phyloP scores from a whole-genome alignment of 257 asterid genomes.

The Ocimum tenuiflorum region DNA sequence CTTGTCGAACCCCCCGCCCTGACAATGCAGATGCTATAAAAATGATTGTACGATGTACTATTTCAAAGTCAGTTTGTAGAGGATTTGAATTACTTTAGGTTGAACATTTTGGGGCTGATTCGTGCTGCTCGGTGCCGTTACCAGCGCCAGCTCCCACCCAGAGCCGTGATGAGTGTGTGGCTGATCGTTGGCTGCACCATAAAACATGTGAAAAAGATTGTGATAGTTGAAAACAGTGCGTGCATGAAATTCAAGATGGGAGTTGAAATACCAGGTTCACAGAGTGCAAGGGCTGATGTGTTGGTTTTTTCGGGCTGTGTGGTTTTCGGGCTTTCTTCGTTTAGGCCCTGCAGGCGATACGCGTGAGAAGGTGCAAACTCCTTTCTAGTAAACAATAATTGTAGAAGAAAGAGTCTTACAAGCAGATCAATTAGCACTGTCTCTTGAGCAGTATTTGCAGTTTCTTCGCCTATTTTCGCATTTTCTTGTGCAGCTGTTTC shows the following conservation, averaged over 20 bases:
- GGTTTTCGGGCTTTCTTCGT: conserved; percentile 44
- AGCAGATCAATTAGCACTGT: conserved; percentile 56
- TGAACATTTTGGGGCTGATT: conserved; percentile 32
- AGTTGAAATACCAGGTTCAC: conserved; percentile 37
- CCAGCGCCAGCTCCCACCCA: conserved; percentile 91
- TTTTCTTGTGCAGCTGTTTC: conserved; percentile 27
- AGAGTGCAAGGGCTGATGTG: conserved; percentile 70
- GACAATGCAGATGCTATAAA: background rate
- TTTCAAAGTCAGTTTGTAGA: background rate
- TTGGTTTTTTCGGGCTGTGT: conserved; percentile 56
- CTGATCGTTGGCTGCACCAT: conserved; percentile 38
- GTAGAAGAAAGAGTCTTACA: conserved; percentile 27
- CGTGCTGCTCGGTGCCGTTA: conserved; percentile 59
- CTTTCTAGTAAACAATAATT: no score
- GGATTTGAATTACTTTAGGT: conserved; percentile 27
- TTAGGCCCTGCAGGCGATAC: conserved; percentile 41
- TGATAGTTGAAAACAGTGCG: background rate
- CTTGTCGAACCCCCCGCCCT: conserved; percentile 85
- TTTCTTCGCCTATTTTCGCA: conserved; percentile 24
- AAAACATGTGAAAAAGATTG: background rate
- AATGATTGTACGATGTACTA: background rate
- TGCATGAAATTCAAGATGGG: background rate
- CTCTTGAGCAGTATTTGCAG: conserved; percentile 20
- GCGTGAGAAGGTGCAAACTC: background rate
- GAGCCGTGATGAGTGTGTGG: conserved; percentile 18